phyloP scores from a whole-genome alignment of 129 eudicot species.

The Oenanthe sinensis region DNA sequence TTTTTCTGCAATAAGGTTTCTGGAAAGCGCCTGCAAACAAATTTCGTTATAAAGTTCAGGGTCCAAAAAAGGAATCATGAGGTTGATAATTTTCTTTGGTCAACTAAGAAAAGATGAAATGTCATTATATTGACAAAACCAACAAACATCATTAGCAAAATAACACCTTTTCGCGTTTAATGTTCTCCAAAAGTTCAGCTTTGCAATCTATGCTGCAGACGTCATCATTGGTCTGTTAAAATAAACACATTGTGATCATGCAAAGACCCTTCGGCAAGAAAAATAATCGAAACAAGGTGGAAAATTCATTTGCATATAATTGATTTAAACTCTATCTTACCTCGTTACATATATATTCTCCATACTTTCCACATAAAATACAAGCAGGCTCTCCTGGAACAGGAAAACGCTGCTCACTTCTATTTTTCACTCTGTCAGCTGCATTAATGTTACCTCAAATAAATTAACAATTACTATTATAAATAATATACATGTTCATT shows the following conservation, averaged over 20 bases:
- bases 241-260: not conserved
- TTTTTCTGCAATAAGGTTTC: slow-evolving; percentile 19
- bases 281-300: not conserved
- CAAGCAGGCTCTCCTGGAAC: slow-evolving; percentile 88
- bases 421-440: slow-evolving; percentile 39
- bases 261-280: not conserved
- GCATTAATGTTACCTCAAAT: slow-evolving; percentile 20
- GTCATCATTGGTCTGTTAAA: slow-evolving; percentile 73
- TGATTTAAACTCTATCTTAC: slow-evolving; percentile 21
- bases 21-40: slow-evolving; percentile 29
- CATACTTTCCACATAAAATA: slow-evolving; percentile 79
- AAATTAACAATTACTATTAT: too few relatives aligned
- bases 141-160: not conserved
- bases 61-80: not conserved
- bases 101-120: not conserved
- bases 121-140: not conserved
- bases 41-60: not conserved
- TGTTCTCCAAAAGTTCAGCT: slow-evolving; percentile 52
- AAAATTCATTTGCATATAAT: not conserved
- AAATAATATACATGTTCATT: not conserved
- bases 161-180: slow-evolving; percentile 32
- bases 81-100: not conserved
- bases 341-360: slow-evolving; percentile 89
- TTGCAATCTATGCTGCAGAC: slow-evolving; percentile 89
- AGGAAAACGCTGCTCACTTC: slow-evolving; percentile 65